phyloP scores from a whole-genome alignment of 305 asterid genomes.

The Fraxinus sp. region DNA sequence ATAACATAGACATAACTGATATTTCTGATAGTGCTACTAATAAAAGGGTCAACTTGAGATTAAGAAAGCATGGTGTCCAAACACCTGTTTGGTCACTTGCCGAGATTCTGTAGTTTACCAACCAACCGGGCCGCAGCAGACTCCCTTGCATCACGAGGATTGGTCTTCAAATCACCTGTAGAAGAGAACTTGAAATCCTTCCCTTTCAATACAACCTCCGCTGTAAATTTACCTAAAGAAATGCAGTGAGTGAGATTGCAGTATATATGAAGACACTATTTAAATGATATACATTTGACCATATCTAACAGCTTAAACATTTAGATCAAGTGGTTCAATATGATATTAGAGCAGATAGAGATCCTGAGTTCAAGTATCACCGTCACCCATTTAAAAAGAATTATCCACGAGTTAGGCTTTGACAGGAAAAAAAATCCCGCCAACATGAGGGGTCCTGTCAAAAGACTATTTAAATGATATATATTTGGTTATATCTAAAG shows the following conservation, averaged over 20 bases:
- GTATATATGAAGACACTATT: background rate
- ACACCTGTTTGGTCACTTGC: background rate
- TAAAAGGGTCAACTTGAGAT: background rate
- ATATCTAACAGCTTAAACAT: background rate
- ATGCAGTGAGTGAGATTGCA: background rate
- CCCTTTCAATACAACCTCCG: constrained; percentile 27
- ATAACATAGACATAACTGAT: background rate
- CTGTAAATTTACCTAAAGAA: constrained; percentile 39
- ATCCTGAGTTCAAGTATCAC: background rate
- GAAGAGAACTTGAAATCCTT: constrained; percentile 19
- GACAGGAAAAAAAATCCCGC: background rate
- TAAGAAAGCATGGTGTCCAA: background rate
- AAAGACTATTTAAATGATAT: background rate
- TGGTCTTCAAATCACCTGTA: constrained; percentile 25
- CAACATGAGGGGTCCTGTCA: background rate
- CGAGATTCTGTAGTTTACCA: constrained; percentile 9
- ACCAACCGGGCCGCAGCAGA: constrained; percentile 49
- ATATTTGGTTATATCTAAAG: background rate
- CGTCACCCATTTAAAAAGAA: background rate
- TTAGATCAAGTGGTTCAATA: too few species aligned
- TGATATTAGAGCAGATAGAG: background rate
- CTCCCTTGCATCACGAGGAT: constrained; percentile 47
- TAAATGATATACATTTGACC: background rate
- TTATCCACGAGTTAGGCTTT: background rate
- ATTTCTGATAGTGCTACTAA: background rate